These are phyloP conservation scores for Phialophora expanda DNA, from an alignment of 2,329 filamentous ascomycete species.

Conservation along the genomic window DNA sequence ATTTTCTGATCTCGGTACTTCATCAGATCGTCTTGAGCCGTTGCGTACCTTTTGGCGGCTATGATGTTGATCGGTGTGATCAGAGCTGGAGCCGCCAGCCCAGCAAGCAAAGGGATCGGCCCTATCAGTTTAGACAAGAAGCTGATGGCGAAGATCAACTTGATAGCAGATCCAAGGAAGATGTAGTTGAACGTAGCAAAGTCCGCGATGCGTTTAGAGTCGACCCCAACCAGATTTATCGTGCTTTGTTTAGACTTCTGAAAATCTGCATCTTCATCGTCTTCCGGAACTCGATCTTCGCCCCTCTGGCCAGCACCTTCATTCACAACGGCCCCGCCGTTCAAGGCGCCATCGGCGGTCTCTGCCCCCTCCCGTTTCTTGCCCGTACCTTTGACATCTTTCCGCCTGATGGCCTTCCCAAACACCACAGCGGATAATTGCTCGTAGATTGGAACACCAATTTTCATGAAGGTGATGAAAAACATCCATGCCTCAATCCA, in stretches of 20 bases:
- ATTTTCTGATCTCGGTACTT: conserved; percentile 76
- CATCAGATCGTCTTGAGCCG: conserved; percentile 72
- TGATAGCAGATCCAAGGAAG: conserved; percentile 66
- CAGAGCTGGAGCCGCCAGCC: conserved; percentile 67
- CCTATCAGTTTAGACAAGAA: conserved; percentile 74
- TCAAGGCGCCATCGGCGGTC: conserved; percentile 30
- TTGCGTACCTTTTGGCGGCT: conserved; percentile 68
- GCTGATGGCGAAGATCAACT: conserved; percentile 67
- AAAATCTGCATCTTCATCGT: conserved; percentile 57
- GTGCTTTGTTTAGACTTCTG: conserved; percentile 71
- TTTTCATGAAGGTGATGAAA: conserved; percentile 68
- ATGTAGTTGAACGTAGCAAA: conserved; percentile 71
- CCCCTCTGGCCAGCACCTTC: conserved; percentile 44
- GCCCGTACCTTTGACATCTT: conserved; percentile 70
- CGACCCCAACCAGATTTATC: conserved; percentile 79
- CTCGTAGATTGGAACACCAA: conserved; percentile 70
- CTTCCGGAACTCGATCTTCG: conserved; percentile 46
- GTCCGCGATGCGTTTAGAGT: conserved; percentile 70
- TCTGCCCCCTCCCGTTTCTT: conserved; percentile 44
- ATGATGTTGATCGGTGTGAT: conserved; percentile 72
- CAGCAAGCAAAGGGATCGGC: conserved; percentile 70
- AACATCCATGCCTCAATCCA: conserved; percentile 70
- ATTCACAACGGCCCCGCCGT: conserved; percentile 41
- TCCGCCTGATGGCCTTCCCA: conserved; percentile 75
- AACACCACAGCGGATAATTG: conserved; percentile 76